Conservation (phyloP, 345 rosid genomes). For the Hibiscus tridactylites region DNA sequence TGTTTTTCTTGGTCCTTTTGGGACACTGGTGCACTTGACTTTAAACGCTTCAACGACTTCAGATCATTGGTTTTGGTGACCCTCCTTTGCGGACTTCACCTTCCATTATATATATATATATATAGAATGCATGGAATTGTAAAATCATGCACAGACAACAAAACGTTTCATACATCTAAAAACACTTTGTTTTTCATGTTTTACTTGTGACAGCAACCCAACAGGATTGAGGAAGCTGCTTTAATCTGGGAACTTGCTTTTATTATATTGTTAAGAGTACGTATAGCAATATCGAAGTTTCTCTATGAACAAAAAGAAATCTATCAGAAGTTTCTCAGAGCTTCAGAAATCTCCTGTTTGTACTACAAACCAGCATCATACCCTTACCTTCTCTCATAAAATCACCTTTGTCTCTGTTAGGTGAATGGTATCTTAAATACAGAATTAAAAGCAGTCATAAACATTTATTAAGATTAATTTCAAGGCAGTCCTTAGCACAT, state of each 20-base stretch:
- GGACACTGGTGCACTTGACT: constrained; percentile 34
- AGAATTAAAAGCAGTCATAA: too few relatives aligned
- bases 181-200: background rate
- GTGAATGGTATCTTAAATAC: too few relatives aligned
- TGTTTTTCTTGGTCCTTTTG: constrained; percentile 8
- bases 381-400: background rate
- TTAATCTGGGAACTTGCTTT: background rate
- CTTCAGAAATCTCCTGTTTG: constrained; percentile 5
- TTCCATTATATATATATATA: background rate
- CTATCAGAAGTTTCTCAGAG: background rate
- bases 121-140: background rate
- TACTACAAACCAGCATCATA: background rate
- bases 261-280: background rate
- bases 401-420: background rate
- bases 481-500: too few relatives aligned
- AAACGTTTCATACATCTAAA: background rate
- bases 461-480: too few relatives aligned
- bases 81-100: background rate
- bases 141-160: background rate
- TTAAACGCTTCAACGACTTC: constrained; percentile 6
- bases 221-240: background rate
- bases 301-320: background rate
- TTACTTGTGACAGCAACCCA: constrained; percentile 4
- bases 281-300: background rate
- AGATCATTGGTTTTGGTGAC: constrained; percentile 4